phyloP scores from a whole-genome alignment of 2,329 filamentous ascomycete species.

The Xylaria hypoxylon region DNA sequence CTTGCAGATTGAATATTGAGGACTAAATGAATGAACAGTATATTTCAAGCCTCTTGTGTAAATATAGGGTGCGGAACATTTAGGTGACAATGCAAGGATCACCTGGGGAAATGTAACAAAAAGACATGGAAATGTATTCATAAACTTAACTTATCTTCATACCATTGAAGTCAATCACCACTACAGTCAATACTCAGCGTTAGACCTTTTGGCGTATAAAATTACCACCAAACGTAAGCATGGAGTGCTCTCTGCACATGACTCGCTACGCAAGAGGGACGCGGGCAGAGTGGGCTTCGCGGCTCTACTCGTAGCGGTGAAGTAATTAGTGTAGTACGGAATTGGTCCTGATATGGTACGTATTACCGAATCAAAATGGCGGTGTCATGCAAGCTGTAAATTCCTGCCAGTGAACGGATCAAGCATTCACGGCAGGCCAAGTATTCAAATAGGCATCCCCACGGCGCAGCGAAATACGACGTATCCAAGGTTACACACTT shows the following conservation, averaged over 20 bases:
- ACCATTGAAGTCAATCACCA: neutral
- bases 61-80: neutral
- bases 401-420: neutral
- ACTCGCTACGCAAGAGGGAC: neutral
- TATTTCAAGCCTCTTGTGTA: neutral
- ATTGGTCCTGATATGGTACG: neutral
- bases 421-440: conserved; percentile 3
- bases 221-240: neutral
- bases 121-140: neutral
- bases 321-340: neutral
- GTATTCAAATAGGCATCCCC: neutral
- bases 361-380: neutral
- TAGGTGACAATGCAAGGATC: neutral
- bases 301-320: neutral
- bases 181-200: neutral
- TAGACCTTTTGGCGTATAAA: neutral
- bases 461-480: neutral
- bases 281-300: neutral
- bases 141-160: neutral
- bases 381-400: conserved; percentile 1
- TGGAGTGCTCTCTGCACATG: neutral
- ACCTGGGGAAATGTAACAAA: neutral
- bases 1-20: conserved; percentile 48
- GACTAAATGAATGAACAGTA: neutral
- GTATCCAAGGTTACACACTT: neutral